Conservation (phyloP, 1,139 yeast genomes). For the Magnusiomyces suaveolens region DNA sequence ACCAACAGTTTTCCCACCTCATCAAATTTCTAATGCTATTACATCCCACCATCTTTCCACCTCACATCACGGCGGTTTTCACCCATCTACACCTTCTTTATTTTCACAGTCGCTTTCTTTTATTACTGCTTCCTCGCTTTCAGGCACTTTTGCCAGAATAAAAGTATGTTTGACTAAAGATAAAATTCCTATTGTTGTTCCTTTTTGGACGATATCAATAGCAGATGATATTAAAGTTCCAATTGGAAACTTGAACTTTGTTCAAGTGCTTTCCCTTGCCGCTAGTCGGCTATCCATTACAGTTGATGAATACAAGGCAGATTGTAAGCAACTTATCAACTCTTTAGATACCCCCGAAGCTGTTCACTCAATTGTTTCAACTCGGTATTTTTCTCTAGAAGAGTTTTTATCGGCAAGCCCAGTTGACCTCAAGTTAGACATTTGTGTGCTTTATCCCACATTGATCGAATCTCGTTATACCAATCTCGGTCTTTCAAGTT, state of each 20-base stretch:
- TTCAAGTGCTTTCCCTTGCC: slow-evolving; percentile 34
- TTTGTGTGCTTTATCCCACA: slow-evolving; percentile 79
- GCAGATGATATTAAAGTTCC: slow-evolving; percentile 44
- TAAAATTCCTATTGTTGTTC: slow-evolving; percentile 82
- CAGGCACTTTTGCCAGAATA: slow-evolving; percentile 68
- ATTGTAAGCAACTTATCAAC: slow-evolving; percentile 26
- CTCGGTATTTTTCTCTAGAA: slow-evolving; percentile 47
- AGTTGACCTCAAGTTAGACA: slow-evolving; percentile 54
- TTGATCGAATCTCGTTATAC: slow-evolving; percentile 47
- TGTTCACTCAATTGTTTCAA: slow-evolving; percentile 32
- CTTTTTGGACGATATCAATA: slow-evolving; percentile 54
- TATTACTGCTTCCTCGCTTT: slow-evolving; percentile 84
- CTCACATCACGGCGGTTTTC: background rate
- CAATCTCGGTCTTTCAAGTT: slow-evolving; percentile 37
- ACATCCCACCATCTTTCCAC: background rate
- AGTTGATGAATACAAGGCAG: slow-evolving; percentile 7
- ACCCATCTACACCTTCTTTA: background rate
- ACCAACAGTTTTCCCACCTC: background rate
- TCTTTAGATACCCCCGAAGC: slow-evolving; percentile 24
- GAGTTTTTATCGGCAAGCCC: slow-evolving; percentile 49
- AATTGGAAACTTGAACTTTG: slow-evolving; percentile 36
- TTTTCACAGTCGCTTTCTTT: slow-evolving; percentile 46
- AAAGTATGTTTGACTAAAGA: slow-evolving; percentile 68
- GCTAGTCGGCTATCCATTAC: slow-evolving; percentile 4
- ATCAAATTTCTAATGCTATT: background rate